These are phyloP conservation scores for Acanthamoeba culbertsoni DNA, from an alignment of 208 protist species.

Conservation along the genomic window DNA sequence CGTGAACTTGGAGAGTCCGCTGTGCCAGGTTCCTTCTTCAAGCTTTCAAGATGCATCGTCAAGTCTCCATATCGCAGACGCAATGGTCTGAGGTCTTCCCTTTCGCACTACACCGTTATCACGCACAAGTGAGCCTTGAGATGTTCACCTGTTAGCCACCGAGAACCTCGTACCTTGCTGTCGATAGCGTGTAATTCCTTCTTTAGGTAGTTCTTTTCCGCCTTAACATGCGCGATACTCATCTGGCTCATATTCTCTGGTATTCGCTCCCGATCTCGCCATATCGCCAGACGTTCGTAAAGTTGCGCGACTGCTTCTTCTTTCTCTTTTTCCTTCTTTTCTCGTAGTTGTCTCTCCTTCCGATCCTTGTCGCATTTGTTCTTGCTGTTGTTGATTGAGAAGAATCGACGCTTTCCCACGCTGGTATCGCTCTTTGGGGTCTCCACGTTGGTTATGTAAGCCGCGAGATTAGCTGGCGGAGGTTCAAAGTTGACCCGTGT, in stretches of 20 bases:
- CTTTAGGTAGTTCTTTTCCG: conserved; percentile 25
- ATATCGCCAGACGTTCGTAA: not conserved
- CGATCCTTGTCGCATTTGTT: not conserved
- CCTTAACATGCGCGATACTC: not conserved
- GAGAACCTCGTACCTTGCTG: not conserved
- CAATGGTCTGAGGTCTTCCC: not conserved
- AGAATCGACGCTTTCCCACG: too few species aligned
- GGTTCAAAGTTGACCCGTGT: too few species aligned
- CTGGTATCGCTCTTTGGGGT: too few species aligned
- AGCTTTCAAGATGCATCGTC: not conserved
- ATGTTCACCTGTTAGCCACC: not conserved
- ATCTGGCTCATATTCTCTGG: not conserved
- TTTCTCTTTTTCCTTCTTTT: not conserved
- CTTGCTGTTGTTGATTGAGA: not conserved
- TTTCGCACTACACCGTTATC: not conserved
- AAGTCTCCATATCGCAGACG: not conserved
- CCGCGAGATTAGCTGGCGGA: too few species aligned
- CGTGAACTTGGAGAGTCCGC: too few species aligned
- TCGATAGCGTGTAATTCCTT: not conserved
- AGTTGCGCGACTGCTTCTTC: not conserved
- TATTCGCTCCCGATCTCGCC: not conserved
- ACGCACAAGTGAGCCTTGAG: not conserved
- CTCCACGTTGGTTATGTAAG: too few species aligned
- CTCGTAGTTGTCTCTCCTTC: not conserved
- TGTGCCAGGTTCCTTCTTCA: not conserved